Evolutionary conservation across 805 yeast species (phyloP).

Genomic region (Wickerhamiella lipophila): DNA sequence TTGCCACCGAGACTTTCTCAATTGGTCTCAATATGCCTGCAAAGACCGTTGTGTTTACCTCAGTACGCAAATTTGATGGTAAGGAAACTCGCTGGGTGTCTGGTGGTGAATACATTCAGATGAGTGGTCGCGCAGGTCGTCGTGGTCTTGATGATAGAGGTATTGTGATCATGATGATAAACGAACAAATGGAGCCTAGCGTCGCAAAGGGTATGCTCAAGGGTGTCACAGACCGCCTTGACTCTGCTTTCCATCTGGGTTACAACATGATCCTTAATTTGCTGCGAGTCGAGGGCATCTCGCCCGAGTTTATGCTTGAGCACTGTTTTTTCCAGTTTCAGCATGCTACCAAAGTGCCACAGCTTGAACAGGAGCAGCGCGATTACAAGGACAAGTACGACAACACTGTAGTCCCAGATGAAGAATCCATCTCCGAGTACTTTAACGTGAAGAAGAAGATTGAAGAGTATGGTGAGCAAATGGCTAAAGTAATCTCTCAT

Average conservation of each 20-base stretch:
- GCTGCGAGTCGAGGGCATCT: constrained; percentile 94
- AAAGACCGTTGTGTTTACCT: constrained; percentile 93
- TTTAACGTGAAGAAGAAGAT: constrained; percentile 69
- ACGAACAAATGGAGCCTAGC: constrained; percentile 98
- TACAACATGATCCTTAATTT: constrained; percentile 92
- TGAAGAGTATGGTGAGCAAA: constrained; percentile 57
- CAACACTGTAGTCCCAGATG: constrained; percentile 54
- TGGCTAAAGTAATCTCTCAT: constrained; percentile 72
- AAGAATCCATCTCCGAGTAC: constrained; percentile 60
- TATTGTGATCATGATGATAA: constrained; percentile 98
- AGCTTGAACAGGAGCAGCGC: constrained; percentile 54
- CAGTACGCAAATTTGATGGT: constrained; percentile 98
- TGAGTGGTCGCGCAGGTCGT: constrained; percentile 99
- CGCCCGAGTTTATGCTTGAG: constrained; percentile 95
- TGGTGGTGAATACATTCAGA: constrained; percentile 98
- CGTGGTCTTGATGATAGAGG: constrained; percentile 99
- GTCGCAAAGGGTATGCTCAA: constrained; percentile 99
- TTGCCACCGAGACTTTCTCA: constrained; percentile 97
- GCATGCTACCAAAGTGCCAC: constrained; percentile 81
- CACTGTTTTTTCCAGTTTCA: constrained; percentile 92
- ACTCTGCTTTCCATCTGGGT: constrained; percentile 94
- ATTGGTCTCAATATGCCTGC: constrained; percentile 99
- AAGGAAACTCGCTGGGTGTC: constrained; percentile 96
- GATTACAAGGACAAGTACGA: constrained; percentile 40
- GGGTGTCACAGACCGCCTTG: constrained; percentile 95